A percentile compares a stretch with the other conserved stretches of the same genome.
Evolutionary conservation across 2,329 filamentous ascomycete genomes (phyloP).

Genomic region (Chaetomium strumarium): DNA sequence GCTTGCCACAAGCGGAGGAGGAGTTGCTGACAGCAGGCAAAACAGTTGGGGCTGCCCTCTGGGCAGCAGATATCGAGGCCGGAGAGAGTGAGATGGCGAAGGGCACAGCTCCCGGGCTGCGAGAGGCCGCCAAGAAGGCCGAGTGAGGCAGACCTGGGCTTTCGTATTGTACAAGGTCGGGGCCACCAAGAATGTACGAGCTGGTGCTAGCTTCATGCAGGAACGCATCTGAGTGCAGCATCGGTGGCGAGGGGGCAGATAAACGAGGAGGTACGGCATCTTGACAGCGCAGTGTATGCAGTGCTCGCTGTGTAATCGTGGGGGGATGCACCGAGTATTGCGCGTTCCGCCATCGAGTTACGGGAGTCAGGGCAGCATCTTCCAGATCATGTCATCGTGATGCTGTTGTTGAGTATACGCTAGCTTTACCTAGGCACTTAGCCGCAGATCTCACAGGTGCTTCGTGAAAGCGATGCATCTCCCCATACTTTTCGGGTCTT

Average conservation of each 20-base stretch:
- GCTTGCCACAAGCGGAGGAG: background rate
- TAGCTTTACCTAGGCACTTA: no score
- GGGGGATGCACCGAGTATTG: background rate
- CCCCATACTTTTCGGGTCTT: background rate
- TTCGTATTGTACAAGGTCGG: background rate
- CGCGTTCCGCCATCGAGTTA: background rate
- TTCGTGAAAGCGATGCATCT: background rate
- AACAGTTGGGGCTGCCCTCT: constrained; percentile 84
- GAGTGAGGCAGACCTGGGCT: constrained; percentile 32
- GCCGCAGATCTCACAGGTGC: background rate
- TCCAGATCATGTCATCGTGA: background rate
- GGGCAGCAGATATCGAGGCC: constrained; percentile 79
- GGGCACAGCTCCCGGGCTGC: constrained; percentile 45
- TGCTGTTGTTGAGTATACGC: background rate
- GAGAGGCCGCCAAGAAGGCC: constrained; percentile 44
- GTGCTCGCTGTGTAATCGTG: constrained; percentile 9
- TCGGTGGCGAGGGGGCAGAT: constrained; percentile 14
- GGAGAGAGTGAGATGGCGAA: constrained; percentile 44
- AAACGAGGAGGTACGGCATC: constrained; percentile 20
- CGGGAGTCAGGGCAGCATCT: background rate
- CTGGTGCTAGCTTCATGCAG: constrained; percentile 9
- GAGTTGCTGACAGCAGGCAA: background rate
- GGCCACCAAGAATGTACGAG: no score
- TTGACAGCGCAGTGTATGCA: constrained; percentile 19
- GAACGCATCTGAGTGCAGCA: constrained; percentile 5